Evolutionary conservation across 352 stramenopile species (phyloP).

Genomic region (Globisporangium irregulare): DNA sequence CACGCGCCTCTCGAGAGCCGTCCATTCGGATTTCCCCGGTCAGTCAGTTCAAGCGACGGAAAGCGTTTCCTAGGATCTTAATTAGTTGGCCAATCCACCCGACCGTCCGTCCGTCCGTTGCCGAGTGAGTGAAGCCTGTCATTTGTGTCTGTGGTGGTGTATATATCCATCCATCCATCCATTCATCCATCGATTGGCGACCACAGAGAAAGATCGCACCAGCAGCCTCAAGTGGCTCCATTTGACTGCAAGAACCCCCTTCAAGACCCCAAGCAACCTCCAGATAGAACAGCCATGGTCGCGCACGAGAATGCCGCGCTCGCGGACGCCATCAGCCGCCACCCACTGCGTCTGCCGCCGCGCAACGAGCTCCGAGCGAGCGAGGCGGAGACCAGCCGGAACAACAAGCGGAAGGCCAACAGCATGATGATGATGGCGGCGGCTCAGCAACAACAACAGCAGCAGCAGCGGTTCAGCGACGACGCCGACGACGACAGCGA

Average conservation of each 20-base stretch:
- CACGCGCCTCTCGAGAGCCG: not conserved
- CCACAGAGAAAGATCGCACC: not conserved
- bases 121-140: not conserved
- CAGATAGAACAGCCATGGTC: constrained; percentile 9
- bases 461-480: constrained; percentile 9
- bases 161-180: not conserved
- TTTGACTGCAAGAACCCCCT: not conserved
- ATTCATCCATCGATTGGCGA: not conserved
- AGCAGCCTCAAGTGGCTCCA: not conserved
- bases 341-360: constrained; percentile 2
- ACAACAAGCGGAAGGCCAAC: not conserved
- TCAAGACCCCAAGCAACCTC: not conserved
- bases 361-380: not conserved
- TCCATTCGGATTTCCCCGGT: not conserved
- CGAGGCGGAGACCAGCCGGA: not conserved
- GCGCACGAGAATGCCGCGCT: constrained; percentile 10
- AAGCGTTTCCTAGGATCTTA: not conserved
- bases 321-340: constrained; percentile 3
- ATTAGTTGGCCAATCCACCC: not conserved
- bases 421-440: not conserved
- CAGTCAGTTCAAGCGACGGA: not conserved
- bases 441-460: not conserved
- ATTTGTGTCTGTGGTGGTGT: not conserved
- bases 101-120: constrained; percentile 1
- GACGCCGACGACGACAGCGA: constrained; percentile 12